These are phyloP conservation scores for Saturnispora diversa DNA, from an alignment of 805 yeast genomes.

Conservation along the genomic window DNA sequence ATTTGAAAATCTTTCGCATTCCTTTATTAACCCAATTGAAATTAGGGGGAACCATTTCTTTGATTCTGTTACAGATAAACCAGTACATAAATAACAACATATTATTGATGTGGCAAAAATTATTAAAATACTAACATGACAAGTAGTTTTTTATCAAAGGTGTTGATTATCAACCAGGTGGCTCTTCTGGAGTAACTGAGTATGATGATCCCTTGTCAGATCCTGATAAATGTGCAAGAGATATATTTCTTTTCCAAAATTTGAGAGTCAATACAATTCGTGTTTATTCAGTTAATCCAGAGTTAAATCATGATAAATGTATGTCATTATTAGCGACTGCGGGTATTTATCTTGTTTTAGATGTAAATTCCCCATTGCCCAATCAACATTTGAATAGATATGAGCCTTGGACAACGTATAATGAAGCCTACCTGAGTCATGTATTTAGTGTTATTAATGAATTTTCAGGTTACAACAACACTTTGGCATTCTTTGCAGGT, in stretches of 20 bases:
- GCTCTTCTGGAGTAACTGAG: conserved; percentile 66
- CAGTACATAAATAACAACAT: conserved; percentile 37
- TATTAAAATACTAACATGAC: neutral
- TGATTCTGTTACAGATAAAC: conserved; percentile 65
- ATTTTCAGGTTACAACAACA: conserved; percentile 57
- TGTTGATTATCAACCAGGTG: conserved; percentile 81
- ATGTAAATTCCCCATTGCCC: conserved; percentile 64
- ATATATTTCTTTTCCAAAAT: conserved; percentile 54
- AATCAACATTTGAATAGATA: conserved; percentile 50
- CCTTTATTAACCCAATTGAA: conserved; percentile 48
- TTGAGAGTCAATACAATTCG: conserved; percentile 70
- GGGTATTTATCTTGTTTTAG: conserved; percentile 66
- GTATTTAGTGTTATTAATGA: conserved; percentile 72
- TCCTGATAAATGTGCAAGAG: conserved; percentile 51
- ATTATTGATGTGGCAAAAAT: neutral
- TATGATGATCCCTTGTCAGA: conserved; percentile 59
- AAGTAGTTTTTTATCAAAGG: conserved; percentile 80
- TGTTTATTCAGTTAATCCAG: conserved; percentile 71
- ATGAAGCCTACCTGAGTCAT: conserved; percentile 44
- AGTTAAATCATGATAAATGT: conserved; percentile 59
- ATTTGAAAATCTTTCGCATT: neutral
- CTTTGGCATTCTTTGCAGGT: conserved; percentile 74
- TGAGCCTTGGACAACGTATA: conserved; percentile 75
- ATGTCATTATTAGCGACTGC: conserved; percentile 60
- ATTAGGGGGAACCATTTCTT: conserved; percentile 65